Percentiles rank a stretch among this genome's conserved stretches.
phyloP scores from a whole-genome alignment of 2,329 filamentous ascomycete genomes.

The Mariannaea elegans region DNA sequence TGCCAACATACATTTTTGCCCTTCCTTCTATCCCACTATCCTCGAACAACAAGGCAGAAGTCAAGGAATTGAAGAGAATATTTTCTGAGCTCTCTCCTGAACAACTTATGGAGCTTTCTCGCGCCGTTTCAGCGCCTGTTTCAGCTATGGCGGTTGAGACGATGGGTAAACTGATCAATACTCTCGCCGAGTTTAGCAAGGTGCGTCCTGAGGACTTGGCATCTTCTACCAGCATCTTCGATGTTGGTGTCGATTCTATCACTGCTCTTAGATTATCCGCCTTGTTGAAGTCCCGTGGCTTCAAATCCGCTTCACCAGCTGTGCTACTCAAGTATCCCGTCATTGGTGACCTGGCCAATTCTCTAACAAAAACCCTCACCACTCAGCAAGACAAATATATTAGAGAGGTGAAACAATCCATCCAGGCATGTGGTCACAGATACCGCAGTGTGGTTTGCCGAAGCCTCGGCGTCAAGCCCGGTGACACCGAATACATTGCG shows the following conservation, averaged over 20 bases:
- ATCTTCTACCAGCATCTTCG: constrained; percentile 76
- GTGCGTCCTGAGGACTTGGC: constrained; percentile 55
- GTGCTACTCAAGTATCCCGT: constrained; percentile 71
- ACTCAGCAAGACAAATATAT: constrained; percentile 36
- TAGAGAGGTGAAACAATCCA: constrained; percentile 64
- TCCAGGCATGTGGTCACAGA: constrained; percentile 71
- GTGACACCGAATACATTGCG: constrained; percentile 74
- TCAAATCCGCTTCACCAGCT: constrained; percentile 68
- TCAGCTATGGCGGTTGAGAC: constrained; percentile 45
- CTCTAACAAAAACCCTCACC: constrained; percentile 38
- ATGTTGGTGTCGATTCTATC: constrained; percentile 89
- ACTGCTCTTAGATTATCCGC: constrained; percentile 77
- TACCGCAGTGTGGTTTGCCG: constrained; percentile 63
- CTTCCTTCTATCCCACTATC: constrained; percentile 80
- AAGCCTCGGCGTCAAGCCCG: constrained; percentile 58
- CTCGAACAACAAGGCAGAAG: constrained; percentile 88
- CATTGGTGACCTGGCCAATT: constrained; percentile 56
- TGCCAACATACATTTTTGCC: constrained; percentile 83
- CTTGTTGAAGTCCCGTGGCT: constrained; percentile 69
- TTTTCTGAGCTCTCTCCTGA: constrained; percentile 70
- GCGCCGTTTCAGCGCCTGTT: constrained; percentile 37
- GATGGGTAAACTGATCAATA: constrained; percentile 58
- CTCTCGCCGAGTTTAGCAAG: constrained; percentile 63
- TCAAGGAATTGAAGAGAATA: constrained; percentile 71
- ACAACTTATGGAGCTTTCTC: constrained; percentile 66